Conservation (phyloP, 768 basidiomycete species). For the Boletellus sp. region DNA sequence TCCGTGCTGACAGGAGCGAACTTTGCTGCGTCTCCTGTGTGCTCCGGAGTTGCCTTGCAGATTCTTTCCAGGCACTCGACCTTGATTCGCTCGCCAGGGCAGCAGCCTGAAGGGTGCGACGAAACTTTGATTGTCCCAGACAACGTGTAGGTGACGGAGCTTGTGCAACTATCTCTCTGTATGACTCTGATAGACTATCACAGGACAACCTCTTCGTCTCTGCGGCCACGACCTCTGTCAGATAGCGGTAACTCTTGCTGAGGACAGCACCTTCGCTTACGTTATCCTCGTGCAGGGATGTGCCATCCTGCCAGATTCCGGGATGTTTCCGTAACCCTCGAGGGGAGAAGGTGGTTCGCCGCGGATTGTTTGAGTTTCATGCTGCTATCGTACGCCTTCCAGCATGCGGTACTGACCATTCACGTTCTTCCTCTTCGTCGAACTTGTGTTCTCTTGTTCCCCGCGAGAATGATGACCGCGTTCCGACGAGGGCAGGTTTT, state of each 20-base stretch:
- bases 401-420: neutral
- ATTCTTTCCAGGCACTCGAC: neutral
- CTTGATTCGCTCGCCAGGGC: neutral
- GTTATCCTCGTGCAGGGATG: constrained; percentile 8
- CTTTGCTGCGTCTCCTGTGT: neutral
- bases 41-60: constrained; percentile 1
- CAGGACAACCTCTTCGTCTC: neutral
- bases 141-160: neutral
- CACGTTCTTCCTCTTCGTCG: constrained; percentile 13
- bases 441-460: constrained; percentile 5
- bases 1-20: constrained; percentile 1
- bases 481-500: constrained; percentile 22
- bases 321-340: constrained; percentile 7
- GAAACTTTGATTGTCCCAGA: constrained; percentile 2
- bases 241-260: neutral
- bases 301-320: constrained; percentile 13
- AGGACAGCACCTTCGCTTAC: constrained; percentile 5
- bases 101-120: neutral
- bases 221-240: constrained; percentile 1
- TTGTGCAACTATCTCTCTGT: neutral
- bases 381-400: constrained; percentile 3
- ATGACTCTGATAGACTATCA: neutral
- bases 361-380: constrained; percentile 8
- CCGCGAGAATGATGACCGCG: constrained; percentile 7
- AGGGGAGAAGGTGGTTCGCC: constrained; percentile 15